Evolutionary conservation across 169 alveolate species (phyloP).

Genomic region (Perkinsus chesapeaki): DNA sequence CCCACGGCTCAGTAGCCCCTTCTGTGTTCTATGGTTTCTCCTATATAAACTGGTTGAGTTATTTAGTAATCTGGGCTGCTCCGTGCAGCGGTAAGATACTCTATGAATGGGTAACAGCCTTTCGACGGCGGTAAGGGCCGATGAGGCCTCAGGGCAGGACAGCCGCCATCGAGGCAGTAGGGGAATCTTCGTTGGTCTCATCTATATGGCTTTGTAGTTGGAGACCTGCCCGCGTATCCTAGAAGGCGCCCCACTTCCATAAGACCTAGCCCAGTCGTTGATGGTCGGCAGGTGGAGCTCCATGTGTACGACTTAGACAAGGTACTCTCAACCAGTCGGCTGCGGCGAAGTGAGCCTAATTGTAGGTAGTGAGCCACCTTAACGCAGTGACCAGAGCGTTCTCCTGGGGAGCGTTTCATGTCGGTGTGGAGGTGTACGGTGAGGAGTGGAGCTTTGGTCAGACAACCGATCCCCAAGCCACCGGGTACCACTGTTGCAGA

Average conservation of each 20-base stretch:
- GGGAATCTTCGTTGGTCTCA: neutral
- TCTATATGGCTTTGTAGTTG: neutral
- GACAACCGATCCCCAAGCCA: constrained; percentile 20
- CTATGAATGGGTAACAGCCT: neutral
- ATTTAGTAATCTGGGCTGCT: no score
- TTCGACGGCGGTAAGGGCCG: neutral
- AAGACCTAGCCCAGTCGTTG: neutral
- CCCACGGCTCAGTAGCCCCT: neutral
- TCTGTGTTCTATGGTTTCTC: neutral
- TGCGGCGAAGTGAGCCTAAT: neutral
- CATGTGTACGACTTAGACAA: constrained; percentile 32
- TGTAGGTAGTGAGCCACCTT: constrained; percentile 1
- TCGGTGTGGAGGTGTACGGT: constrained; percentile 34
- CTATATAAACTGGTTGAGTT: neutral
- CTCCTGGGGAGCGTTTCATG: constrained; percentile 35
- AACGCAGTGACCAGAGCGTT: constrained; percentile 24
- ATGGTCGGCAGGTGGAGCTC: constrained; percentile 13
- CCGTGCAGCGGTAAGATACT: neutral
- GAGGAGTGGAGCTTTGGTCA: constrained; percentile 34
- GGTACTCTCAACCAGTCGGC: constrained; percentile 1
- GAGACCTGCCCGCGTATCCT: neutral
- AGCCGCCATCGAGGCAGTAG: neutral
- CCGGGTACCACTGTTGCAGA: constrained; percentile 16
- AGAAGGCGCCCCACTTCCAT: neutral
- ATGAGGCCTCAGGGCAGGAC: neutral